A percentile compares a stretch with the other conserved stretches of the same genome.
phyloP scores from a whole-genome alignment of 2,329 filamentous ascomycete species.

The Aspergillus candidus region DNA sequence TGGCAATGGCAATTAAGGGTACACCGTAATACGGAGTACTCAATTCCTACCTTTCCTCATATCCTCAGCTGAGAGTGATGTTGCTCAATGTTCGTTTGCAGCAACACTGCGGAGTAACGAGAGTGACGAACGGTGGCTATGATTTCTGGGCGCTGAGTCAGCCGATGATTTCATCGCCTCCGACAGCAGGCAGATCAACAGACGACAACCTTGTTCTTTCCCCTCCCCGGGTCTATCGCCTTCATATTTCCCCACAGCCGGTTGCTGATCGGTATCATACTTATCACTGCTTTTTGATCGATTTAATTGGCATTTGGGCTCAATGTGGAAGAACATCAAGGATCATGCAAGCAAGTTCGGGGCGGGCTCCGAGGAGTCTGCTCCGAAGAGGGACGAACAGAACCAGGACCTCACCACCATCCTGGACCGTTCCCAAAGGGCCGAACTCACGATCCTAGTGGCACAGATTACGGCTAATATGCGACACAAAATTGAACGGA shows the following conservation, averaged over 20 bases:
- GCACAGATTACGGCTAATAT: slow-evolving; percentile 36
- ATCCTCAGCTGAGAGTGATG: no score
- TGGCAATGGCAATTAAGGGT: slow-evolving; percentile 4
- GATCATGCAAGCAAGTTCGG: slow-evolving; percentile 26
- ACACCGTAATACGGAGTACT: no score
- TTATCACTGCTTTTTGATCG: background rate
- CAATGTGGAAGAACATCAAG: slow-evolving; percentile 31
- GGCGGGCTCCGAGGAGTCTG: slow-evolving; percentile 17
- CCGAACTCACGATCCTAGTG: slow-evolving; percentile 38
- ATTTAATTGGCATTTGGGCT: background rate
- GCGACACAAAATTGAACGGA: slow-evolving; percentile 33
- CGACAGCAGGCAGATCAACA: background rate
- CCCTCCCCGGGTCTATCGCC: background rate
- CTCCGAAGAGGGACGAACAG: slow-evolving; percentile 15
- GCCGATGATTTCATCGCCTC: slow-evolving; percentile 13
- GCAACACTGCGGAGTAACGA: background rate
- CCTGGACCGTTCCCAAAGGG: slow-evolving; percentile 37
- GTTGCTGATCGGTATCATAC: background rate
- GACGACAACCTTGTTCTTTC: slow-evolving; percentile 6
- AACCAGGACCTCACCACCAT: slow-evolving; percentile 39
- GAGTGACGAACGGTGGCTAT: background rate
- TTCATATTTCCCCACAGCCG: background rate
- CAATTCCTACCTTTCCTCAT: no score
- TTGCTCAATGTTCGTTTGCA: no score
- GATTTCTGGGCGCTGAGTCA: slow-evolving; percentile 18